Evolutionary conservation across 2,329 filamentous ascomycete species (phyloP).

Genomic region (Alternaria solani): DNA sequence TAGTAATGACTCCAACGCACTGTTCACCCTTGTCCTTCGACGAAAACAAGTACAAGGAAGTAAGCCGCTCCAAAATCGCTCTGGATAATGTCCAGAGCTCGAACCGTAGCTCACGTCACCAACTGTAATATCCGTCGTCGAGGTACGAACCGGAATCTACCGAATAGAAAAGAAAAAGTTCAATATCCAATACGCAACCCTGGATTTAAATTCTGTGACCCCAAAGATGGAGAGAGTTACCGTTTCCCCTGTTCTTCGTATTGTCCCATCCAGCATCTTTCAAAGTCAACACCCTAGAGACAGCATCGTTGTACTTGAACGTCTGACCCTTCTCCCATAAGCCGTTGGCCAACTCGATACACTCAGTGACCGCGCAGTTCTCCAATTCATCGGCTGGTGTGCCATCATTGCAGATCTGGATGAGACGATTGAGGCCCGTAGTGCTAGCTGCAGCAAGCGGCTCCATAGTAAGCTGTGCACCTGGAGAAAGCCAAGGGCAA

Average conservation of each 20-base stretch:
- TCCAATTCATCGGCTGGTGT: conserved; percentile 30
- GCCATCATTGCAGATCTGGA: conserved; percentile 38
- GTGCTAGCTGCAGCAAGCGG: conserved; percentile 29
- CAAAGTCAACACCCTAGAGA: conserved; percentile 42
- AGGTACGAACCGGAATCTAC: background rate
- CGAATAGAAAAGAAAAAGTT: background rate
- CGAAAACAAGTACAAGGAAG: background rate
- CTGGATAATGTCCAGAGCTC: background rate
- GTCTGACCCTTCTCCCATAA: conserved; percentile 48
- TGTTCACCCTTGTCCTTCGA: background rate
- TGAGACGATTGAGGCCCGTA: conserved; percentile 42
- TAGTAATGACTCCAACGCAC: background rate
- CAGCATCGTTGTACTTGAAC: conserved; percentile 43
- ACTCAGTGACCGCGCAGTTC: conserved; percentile 44
- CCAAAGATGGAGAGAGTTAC: conserved; percentile 41
- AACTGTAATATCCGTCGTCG: background rate
- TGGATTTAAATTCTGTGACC: conserved; percentile 33
- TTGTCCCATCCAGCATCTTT: conserved; percentile 45
- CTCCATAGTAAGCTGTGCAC: conserved; percentile 37
- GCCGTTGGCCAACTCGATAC: conserved; percentile 46
- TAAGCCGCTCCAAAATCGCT: background rate
- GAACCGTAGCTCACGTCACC: background rate
- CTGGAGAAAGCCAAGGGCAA: conserved; percentile 42
- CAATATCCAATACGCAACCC: background rate
- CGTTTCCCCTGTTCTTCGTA: conserved; percentile 38